These are phyloP conservation scores for Dichotomopilus funicola DNA, from an alignment of 2,329 filamentous ascomycete genomes.

Conservation along the genomic window DNA sequence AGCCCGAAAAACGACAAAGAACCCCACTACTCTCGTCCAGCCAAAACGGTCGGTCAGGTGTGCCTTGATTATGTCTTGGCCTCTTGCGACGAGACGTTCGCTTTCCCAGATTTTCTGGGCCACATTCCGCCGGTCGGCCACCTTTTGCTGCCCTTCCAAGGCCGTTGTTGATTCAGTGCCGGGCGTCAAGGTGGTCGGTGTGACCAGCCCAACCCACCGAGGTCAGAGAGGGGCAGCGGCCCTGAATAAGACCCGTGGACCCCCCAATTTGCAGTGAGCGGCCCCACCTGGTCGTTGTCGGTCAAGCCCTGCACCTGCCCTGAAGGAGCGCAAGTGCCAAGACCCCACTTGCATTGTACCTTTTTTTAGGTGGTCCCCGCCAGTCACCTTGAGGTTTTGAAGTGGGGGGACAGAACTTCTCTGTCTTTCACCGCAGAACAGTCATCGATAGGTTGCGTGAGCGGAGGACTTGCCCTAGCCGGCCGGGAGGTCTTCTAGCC, in stretches of 20 bases:
- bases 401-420: too few relatives aligned
- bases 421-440: too few relatives aligned
- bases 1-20: neutral
- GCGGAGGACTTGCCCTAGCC: too few relatives aligned
- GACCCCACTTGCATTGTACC: too few relatives aligned
- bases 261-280: neutral
- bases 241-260: neutral
- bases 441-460: too few relatives aligned
- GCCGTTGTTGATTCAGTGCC: slow-evolving; percentile 6
- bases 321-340: too few relatives aligned
- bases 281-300: too few relatives aligned
- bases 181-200: neutral
- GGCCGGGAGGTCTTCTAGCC: too few relatives aligned
- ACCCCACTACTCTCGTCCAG: neutral
- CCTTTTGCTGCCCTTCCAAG: neutral
- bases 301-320: too few relatives aligned
- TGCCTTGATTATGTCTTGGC: neutral
- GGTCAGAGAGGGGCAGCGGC: neutral
- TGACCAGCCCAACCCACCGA: neutral
- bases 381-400: too few relatives aligned
- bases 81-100: neutral
- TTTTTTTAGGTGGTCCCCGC: too few relatives aligned
- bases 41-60: neutral
- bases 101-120: neutral
- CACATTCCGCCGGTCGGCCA: neutral